Evolutionary conservation across 495 filamentous ascomycete species (phyloP).

Genomic region (Penicillium crystallinum): DNA sequence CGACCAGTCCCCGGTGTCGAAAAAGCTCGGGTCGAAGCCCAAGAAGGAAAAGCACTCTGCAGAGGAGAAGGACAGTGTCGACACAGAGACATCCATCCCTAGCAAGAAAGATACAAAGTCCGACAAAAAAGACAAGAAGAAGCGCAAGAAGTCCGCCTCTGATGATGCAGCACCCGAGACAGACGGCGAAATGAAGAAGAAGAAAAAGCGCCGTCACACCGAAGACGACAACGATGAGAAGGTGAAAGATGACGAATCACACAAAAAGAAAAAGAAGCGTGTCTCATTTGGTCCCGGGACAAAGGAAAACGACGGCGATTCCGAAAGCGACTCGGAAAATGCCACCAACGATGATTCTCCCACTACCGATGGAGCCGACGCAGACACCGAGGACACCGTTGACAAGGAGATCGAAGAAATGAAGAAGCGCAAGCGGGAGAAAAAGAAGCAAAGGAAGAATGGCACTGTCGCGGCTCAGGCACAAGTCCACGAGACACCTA

Average conservation of each 20-base stretch:
- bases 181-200: constrained; percentile 14
- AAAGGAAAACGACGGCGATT: constrained; percentile 55
- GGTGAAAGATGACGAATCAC: constrained; percentile 15
- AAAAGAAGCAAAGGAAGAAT: constrained; percentile 32
- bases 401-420: constrained; percentile 22
- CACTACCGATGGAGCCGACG: constrained; percentile 23
- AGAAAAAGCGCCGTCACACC: constrained; percentile 22
- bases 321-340: constrained; percentile 22
- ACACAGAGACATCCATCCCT: constrained; percentile 1
- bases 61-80: constrained; percentile 15
- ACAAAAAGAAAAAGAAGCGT: constrained; percentile 51
- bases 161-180: constrained; percentile 14
- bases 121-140: constrained; percentile 11
- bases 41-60: constrained; percentile 53
- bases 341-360: constrained; percentile 9
- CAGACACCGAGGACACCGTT: constrained; percentile 12
- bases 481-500: constrained; percentile 45
- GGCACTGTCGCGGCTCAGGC: constrained; percentile 10
- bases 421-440: constrained; percentile 28
- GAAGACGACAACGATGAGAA: constrained; percentile 13
- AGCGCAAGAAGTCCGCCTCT: constrained; percentile 11
- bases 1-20: constrained; percentile 62
- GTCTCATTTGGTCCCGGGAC: constrained; percentile 73
- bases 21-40: constrained; percentile 69
- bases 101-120: constrained; percentile 16